These are phyloP conservation scores for Coemansia sp. DNA, from an alignment of 192 early-diverging fungal genomes.

Conservation along the genomic window DNA sequence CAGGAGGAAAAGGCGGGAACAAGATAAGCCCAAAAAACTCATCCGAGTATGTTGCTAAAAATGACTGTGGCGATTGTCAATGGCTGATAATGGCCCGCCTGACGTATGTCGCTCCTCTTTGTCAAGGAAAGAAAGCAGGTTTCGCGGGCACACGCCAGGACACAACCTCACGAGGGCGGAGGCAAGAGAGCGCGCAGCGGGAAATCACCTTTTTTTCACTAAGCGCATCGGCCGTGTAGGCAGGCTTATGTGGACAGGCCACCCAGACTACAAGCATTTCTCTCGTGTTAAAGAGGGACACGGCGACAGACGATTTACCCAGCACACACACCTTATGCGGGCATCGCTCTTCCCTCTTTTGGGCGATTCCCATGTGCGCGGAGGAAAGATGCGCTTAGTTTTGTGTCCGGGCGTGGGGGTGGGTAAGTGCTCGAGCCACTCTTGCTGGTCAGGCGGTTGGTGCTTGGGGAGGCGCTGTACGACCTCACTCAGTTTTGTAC, in stretches of 20 bases:
- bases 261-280: background rate
- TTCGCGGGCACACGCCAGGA: background rate
- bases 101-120: background rate
- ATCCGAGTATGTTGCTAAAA: background rate
- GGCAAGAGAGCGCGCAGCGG: background rate
- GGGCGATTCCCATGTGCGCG: conserved; percentile 9
- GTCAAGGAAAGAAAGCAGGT: background rate
- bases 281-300: background rate
- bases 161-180: background rate
- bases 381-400: background rate
- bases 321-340: conserved; percentile 1
- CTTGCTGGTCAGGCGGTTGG: conserved; percentile 3
- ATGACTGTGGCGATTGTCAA: background rate
- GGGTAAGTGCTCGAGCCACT: conserved; percentile 9
- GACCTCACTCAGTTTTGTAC: background rate
- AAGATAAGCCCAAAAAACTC: background rate
- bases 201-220: background rate
- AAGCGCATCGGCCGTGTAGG: background rate
- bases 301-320: conserved; percentile 9
- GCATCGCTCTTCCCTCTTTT: background rate
- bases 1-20: background rate
- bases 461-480: background rate
- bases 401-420: conserved; percentile 7
- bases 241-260: background rate
- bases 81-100: conserved; percentile 2